Evolutionary conservation across 768 basidiomycete species (phyloP), one percentile per base, ranked within the genome.

Genomic region (Lactarius vividus): DNA sequence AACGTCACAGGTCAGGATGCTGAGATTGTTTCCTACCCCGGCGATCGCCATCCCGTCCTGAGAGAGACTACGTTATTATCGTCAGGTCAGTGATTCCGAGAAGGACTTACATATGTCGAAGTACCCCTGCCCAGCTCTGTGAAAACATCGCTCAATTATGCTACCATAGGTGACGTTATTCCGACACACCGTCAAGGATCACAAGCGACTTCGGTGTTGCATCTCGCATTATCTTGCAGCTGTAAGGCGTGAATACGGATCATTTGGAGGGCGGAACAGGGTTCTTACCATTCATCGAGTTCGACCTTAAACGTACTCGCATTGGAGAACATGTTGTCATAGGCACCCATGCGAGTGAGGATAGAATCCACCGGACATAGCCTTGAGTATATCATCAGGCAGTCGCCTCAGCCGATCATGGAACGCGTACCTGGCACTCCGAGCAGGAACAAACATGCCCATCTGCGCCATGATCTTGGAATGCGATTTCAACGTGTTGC

Each of bases 21-120:
- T 28, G 26, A 49, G 26, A 57, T 40, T 42, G 31, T 33, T 29
- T 76, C 83, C 44, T 76, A 91, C 91, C 62, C 90, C 92, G 54
- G 97, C 96, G 70, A 98, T 98, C 8, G 95, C 94, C 93, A 98
- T 94, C n/a, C 96, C 97, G 75, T 99, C 97, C 87, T 94, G 76
- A 6, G 18, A 56, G 59, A 7, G 13, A 52, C 49, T 13, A 13
- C 61, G 61, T 68, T 7, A 35, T 67, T 55, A 70, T 57, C 56
- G 42, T 56, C 67, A 62, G 26, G 57, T 54, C 57, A 35, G 39
- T 39, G 20, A 16, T 54, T 18, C 16, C 20, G 44, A 33, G 57
- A 23, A 59, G 23, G 15, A 77, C 83, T 76, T 73, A 93, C 91
- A 71, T 87, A 94, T 28, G 97, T 98, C 0, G 95, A 96, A 1